Evolutionary conservation across 306 rosid species (phyloP), one percentile per base, ranked within the genome.

Genomic region (Chamaecrista fasciculata): DNA sequence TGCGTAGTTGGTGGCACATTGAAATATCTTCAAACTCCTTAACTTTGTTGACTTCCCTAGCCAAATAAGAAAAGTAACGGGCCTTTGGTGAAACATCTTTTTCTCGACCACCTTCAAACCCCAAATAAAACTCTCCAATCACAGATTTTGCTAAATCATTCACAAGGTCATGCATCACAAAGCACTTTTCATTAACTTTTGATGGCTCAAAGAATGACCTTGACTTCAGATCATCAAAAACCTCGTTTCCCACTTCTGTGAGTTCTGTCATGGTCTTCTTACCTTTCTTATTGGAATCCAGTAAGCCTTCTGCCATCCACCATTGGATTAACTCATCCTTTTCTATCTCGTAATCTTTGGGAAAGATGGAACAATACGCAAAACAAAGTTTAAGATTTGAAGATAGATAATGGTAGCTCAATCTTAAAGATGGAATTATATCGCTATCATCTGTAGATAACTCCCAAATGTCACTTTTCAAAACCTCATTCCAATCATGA

Each of bases 221-320:
- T 11, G 33, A 23, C 34, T 5, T 19, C 14, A 51, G 3, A 11
- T 51, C 58, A 51, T 23, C 5, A 11, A 25, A 53, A 6, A 51
- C 4, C 4, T 23, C 33, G 11, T 23, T 11, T 0, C 33, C 58
- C 1, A 11, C 18, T 11, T 23, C 58, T n/a, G n/a, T n/a, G n/a
- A n/a, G n/a, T n/a, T n/a, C n/a, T 23, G 21, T 16, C 2, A 23
- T 5, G 8, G 16, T 51, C 33, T n/a, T n/a, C n/a, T 4, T 10
- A 11, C 8, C 26, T 51, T 1, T 51, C 0, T 11, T 6, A 51
- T 5, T 21, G 6, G 33, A 11, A 51, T 23, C 2, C 15, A 51
- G 4, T 11, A 51, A 51, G 2, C 58, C 64, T 39, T 61, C 66
- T 2, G 49, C 66, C 49, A 61, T 61, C 66, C 66, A 61, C 23